Percentiles rank a stretch among this genome's conserved stretches.
These are phyloP conservation scores for Coemansia sp. DNA, from an alignment of 192 early-diverging fungal species.

Conservation along the genomic window DNA sequence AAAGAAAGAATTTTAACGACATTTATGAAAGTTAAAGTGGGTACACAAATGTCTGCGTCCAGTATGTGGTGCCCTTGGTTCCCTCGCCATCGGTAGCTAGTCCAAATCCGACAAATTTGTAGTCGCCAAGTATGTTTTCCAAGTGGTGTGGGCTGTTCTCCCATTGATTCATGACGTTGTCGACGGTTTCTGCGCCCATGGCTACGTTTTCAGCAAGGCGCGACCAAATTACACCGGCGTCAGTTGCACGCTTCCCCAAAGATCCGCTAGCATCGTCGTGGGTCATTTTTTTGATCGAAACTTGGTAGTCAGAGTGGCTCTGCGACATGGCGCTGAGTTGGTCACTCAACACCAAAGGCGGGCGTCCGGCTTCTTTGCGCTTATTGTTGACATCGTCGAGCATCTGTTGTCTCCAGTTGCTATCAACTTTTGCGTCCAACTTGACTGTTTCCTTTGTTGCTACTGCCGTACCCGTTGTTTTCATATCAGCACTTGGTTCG, in stretches of 20 bases:
- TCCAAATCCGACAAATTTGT: constrained; percentile 25
- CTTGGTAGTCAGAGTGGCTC: constrained; percentile 25
- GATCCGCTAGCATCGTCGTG: constrained; percentile 26
- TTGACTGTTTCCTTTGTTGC: neutral
- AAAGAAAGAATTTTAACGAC: neutral
- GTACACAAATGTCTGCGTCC: constrained; percentile 41
- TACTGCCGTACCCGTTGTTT: neutral
- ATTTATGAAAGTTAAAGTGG: neutral
- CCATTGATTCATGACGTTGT: constrained; percentile 29
- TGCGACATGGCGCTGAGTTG: constrained; percentile 12
- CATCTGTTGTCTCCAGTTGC: constrained; percentile 22
- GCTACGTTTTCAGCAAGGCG: constrained; percentile 30
- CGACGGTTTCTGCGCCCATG: constrained; percentile 12
- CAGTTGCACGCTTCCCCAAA: neutral
- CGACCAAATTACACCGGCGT: constrained; percentile 18
- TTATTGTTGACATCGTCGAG: constrained; percentile 13
- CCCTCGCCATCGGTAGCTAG: neutral
- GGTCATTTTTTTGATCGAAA: constrained; percentile 21
- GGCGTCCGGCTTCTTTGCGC: neutral
- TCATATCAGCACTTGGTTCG: neutral
- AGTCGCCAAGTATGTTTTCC: constrained; percentile 34
- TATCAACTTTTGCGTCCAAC: neutral
- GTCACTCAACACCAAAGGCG: neutral
- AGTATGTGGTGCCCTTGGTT: constrained; percentile 15
- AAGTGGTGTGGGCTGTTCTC: constrained; percentile 21